phyloP scores from a whole-genome alignment of 1,139 yeast species.

The Zygoascus meyerae region DNA sequence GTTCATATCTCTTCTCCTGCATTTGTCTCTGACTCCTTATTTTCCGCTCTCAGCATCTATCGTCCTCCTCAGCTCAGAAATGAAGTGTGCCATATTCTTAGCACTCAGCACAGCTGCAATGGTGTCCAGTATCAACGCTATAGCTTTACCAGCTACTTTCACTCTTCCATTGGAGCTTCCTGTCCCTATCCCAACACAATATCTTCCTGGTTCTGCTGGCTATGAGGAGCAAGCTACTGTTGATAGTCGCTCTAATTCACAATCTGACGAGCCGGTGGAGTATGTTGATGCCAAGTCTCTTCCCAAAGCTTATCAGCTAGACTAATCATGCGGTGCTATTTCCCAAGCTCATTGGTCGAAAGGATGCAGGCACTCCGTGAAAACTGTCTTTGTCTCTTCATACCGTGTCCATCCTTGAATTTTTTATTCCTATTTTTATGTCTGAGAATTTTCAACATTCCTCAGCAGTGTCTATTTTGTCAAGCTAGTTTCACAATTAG shows the following conservation, averaged over 20 bases:
- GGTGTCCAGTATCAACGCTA: neutral
- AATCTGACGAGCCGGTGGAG: slow-evolving; percentile 1
- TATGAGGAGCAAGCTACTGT: neutral
- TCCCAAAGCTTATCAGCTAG: slow-evolving; percentile 5
- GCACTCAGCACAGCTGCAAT: neutral
- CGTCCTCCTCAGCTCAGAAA: no score
- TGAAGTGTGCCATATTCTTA: neutral
- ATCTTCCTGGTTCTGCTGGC: slow-evolving; percentile 4
- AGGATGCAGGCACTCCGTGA: no score
- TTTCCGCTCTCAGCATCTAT: no score
- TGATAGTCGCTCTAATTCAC: neutral
- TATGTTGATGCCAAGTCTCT: slow-evolving; percentile 2
- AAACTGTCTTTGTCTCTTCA: no score
- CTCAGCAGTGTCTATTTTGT: no score
- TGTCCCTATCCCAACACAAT: slow-evolving; percentile 7
- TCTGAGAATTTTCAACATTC: no score
- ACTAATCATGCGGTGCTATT: neutral
- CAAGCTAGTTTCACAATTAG: no score
- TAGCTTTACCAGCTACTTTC: slow-evolving; percentile 2
- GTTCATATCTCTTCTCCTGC: no score
- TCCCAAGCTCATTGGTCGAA: no score
- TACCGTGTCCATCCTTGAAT: no score
- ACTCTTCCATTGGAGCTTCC: slow-evolving; percentile 1
- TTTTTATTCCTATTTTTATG: no score
- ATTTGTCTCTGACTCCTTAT: no score